A percentile compares a stretch with the other conserved stretches of the same genome.
These are phyloP conservation scores for Colletotrichum sp. DNA, from an alignment of 2,329 filamentous ascomycete species.

Conservation along the genomic window DNA sequence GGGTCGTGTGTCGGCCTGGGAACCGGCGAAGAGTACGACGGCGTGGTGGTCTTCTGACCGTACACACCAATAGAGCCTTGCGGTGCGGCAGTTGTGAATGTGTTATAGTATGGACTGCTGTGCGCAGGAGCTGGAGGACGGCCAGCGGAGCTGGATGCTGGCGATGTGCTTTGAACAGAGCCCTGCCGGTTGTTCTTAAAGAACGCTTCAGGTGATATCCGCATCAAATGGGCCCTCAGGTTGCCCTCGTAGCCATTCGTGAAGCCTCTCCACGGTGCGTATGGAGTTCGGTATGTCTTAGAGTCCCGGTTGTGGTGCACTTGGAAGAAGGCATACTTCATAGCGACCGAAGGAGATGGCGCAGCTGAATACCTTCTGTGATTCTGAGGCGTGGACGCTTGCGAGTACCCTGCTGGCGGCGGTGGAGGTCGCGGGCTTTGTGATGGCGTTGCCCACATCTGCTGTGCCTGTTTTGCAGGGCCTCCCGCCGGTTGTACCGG, in stretches of 20 bases:
- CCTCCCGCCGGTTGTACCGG: constrained; percentile 2
- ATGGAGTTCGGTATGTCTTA: constrained; percentile 64
- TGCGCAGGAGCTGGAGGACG: neutral
- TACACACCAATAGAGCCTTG: constrained; percentile 20
- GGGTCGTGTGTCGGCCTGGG: neutral
- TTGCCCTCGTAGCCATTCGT: constrained; percentile 67
- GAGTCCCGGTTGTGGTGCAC: constrained; percentile 64
- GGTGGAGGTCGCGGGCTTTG: neutral
- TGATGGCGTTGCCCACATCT: constrained; percentile 2
- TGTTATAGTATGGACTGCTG: constrained; percentile 11
- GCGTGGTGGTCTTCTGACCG: constrained; percentile 16
- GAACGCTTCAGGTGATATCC: constrained; percentile 39
- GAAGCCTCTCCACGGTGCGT: constrained; percentile 61
- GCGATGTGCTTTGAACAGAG: constrained; percentile 20
- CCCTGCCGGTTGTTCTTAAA: constrained; percentile 26
- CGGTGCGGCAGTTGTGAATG: neutral
- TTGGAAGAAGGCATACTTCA: constrained; percentile 65
- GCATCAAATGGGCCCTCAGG: constrained; percentile 48
- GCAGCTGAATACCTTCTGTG: constrained; percentile 21
- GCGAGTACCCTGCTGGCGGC: neutral
- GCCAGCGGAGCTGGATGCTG: neutral
- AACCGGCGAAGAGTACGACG: constrained; percentile 14
- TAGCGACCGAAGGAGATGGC: constrained; percentile 41
- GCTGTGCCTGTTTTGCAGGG: neutral
- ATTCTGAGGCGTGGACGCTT: constrained; percentile 14